Conservation (phyloP, 2,329 filamentous ascomycete genomes). For the Cadophora malorum region DNA sequence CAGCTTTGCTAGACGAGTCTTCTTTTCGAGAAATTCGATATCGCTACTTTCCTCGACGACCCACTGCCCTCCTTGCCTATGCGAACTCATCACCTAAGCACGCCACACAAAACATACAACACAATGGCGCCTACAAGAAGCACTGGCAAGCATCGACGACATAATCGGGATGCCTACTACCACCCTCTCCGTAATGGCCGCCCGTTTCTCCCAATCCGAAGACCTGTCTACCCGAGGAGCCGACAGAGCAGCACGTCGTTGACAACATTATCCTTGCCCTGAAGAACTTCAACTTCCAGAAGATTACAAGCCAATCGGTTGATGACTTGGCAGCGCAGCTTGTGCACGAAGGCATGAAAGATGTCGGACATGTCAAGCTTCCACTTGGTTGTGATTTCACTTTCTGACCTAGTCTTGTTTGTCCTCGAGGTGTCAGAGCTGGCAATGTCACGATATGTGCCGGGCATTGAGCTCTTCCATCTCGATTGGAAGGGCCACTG, state of each 20-base stretch:
- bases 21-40: neutral
- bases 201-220: slow-evolving; percentile 4
- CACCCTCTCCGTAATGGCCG: slow-evolving; percentile 10
- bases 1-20: too few relatives aligned
- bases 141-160: neutral
- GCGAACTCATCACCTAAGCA: neutral
- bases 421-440: too few relatives aligned
- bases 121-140: neutral
- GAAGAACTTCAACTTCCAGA: slow-evolving; percentile 12
- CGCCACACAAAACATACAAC: neutral
- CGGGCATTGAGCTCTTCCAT: too few relatives aligned
- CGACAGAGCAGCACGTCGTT: neutral
- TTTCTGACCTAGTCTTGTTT: neutral
- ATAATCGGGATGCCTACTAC: neutral
- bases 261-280: slow-evolving; percentile 1
- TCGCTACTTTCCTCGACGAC: neutral
- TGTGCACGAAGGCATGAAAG: neutral
- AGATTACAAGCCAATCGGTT: neutral
- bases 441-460: too few relatives aligned
- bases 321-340: neutral
- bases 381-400: slow-evolving; percentile 13
- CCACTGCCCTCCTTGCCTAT: too few relatives aligned
- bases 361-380: neutral
- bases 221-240: neutral
- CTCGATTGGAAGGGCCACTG: too few relatives aligned